phyloP scores from a whole-genome alignment of 2,329 filamentous ascomycete species.

The Thelonectria blattea region DNA sequence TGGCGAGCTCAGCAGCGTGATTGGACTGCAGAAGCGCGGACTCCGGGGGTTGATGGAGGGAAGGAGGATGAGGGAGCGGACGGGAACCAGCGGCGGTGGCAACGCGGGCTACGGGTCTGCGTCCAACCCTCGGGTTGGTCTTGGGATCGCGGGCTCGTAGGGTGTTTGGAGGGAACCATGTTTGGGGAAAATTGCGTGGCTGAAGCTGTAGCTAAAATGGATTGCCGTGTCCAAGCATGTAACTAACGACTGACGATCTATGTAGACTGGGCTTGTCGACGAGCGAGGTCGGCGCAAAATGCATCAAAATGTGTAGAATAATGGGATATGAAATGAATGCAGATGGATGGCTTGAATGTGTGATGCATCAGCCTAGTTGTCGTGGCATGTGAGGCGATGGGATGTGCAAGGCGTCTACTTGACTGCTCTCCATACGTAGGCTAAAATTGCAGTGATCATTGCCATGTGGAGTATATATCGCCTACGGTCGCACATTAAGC shows the following conservation, averaged over 20 bases:
- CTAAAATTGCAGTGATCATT: too few relatives aligned
- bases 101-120: conserved; percentile 29
- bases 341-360: background rate
- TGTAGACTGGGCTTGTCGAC: conserved; percentile 25
- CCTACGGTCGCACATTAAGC: too few relatives aligned
- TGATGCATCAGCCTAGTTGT: too few relatives aligned
- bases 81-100: conserved; percentile 47
- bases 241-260: conserved; percentile 32
- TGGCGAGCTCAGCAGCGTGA: conserved; percentile 84
- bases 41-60: conserved; percentile 95
- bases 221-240: conserved; percentile 28
- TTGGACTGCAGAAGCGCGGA: conserved; percentile 93
- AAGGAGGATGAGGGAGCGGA: conserved; percentile 78
- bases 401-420: too few relatives aligned
- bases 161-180: background rate
- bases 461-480: too few relatives aligned
- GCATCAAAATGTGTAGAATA: conserved; percentile 16
- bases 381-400: too few relatives aligned
- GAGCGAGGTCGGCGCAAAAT: conserved; percentile 6
- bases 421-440: too few relatives aligned
- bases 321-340: conserved; percentile 19
- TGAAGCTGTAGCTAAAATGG: conserved; percentile 15
- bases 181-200: background rate
- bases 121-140: conserved; percentile 51
- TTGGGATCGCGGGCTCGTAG: conserved; percentile 59